Evolutionary conservation across 139 green algal genomes (phyloP).

Genomic region (Edaphochlamys debaryana): DNA sequence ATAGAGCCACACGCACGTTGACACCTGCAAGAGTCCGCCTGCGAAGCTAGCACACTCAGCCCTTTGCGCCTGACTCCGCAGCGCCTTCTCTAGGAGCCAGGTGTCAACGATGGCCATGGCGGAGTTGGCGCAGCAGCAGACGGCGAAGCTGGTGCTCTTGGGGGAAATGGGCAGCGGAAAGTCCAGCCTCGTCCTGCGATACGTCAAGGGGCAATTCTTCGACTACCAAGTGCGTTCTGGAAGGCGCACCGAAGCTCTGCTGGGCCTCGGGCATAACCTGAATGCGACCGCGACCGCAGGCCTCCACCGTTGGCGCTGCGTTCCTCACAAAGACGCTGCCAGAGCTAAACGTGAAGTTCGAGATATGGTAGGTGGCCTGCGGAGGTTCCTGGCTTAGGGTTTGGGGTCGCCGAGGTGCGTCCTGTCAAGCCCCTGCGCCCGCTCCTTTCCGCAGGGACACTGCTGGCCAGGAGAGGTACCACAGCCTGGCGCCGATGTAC

Average conservation of each 20-base stretch:
- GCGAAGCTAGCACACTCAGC: too few species aligned
- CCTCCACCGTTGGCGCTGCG: constrained; percentile 97
- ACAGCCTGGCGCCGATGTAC: constrained; percentile 99
- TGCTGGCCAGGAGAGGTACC: constrained; percentile 98
- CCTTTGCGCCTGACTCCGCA: too few species aligned
- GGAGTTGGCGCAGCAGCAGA: constrained; percentile 57
- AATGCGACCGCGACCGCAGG: constrained; percentile 64
- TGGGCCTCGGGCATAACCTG: neutral
- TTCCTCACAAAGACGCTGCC: constrained; percentile 98
- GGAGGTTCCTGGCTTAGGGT: neutral
- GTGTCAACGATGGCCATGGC: neutral
- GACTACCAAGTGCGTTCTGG: constrained; percentile 92
- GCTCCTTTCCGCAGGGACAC: constrained; percentile 81
- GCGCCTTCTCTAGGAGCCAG: too few species aligned
- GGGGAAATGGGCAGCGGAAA: constrained; percentile 98
- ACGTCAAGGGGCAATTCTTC: constrained; percentile 97
- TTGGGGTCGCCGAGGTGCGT: neutral
- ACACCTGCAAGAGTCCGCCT: too few species aligned
- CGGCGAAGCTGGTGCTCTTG: constrained; percentile 92
- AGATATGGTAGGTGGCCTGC: constrained; percentile 88
- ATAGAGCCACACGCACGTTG: too few species aligned
- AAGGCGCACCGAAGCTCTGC: too few species aligned
- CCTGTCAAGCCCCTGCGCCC: too few species aligned
- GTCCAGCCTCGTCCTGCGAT: constrained; percentile 93
- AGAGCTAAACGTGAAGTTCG: constrained; percentile 98